Evolutionary conservation across 2,329 filamentous ascomycete species (phyloP), one percentile per base, ranked within the genome.

Genomic region (Corynespora cassiicola): DNA sequence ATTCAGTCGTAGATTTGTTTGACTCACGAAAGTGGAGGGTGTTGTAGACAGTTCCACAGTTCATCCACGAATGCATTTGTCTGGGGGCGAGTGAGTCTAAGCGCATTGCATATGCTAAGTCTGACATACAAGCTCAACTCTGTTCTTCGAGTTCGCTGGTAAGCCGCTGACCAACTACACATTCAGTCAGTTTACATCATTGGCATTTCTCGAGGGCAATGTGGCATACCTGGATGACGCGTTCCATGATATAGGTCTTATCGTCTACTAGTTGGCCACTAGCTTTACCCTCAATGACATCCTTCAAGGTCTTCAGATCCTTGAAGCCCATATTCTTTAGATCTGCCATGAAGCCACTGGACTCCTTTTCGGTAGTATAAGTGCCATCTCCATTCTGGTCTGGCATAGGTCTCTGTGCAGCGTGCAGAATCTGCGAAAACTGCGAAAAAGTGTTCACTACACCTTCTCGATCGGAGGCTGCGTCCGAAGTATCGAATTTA

Each of bases 211-310:
- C n/a, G n/a, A n/a, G n/a, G n/a, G n/a, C n/a, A n/a, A 45, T 79
- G 76, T 14, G 80, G 68, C 73, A 79, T 77, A 9, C 72, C 58
- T n/a, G n/a, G 2, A 80, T 75, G 12, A 75, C 76, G 60, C 79
- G 61, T 47, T 80, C 77, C 11, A 66, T 56, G 23, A 66, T 34
- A 7, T 57, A 47, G 6, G 62, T 58, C 33, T 66, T 66, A 71
- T 92, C 88, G 54, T 92, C 84, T 5, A 81, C 68, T 8, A 85
- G 73, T 31, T 80, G 76, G 1, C 86, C 84, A 52, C 80, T 84
- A 20, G 84, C 65, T 66, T 88, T 84, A 45, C 72, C 75, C 37
- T 79, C 77, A 40, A 88, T 71, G 28, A 86, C 61, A 50, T 89
- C 86, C 74, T 66, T 56, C 23, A 67, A 43, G 40, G 58, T 66